phyloP scores from a whole-genome alignment of 2,329 filamentous ascomycete genomes.

The Pseudocercospora crystallina region DNA sequence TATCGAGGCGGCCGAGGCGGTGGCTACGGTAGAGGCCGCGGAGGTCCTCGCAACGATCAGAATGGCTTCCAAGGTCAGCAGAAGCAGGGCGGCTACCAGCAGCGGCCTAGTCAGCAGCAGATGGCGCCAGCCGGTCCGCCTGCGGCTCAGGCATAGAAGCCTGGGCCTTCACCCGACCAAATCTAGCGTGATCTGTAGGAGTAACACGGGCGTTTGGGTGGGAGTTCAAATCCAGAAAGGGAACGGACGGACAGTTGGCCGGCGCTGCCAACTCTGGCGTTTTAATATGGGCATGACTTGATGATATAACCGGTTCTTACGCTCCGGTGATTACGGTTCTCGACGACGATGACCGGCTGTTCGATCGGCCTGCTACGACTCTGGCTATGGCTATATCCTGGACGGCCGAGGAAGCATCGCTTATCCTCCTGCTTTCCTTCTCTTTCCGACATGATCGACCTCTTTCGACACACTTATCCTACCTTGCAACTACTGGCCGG shows the following conservation, averaged over 20 bases:
- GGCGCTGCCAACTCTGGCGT: slow-evolving; percentile 29
- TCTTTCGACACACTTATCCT: slow-evolving; percentile 17
- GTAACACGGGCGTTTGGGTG: slow-evolving; percentile 24
- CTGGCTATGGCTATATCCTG: slow-evolving; percentile 15
- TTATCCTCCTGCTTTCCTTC: no score
- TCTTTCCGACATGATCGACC: neutral
- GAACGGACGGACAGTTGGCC: slow-evolving; percentile 24
- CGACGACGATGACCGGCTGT: slow-evolving; percentile 19
- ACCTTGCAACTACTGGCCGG: slow-evolving; percentile 11
- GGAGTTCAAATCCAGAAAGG: slow-evolving; percentile 18
- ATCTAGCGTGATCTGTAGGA: slow-evolving; percentile 26
- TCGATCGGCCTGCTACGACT: slow-evolving; percentile 16
- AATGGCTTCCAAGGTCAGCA: slow-evolving; percentile 34
- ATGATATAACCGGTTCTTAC: slow-evolving; percentile 32
- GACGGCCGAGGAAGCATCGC: no score
- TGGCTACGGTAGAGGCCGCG: slow-evolving; percentile 31
- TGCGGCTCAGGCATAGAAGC: slow-evolving; percentile 30
- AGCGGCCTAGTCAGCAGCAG: slow-evolving; percentile 31
- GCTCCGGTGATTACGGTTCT: slow-evolving; percentile 27
- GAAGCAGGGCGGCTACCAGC: slow-evolving; percentile 31
- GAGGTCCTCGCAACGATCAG: slow-evolving; percentile 33
- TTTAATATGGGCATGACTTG: slow-evolving; percentile 29
- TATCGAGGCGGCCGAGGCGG: slow-evolving; percentile 34
- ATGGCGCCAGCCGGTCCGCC: slow-evolving; percentile 30
- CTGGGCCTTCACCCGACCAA: slow-evolving; percentile 16